A percentile compares a stretch with the other conserved stretches of the same genome.
phyloP scores from a whole-genome alignment of 2,329 filamentous ascomycete genomes.

The Macroventuria anomochaeta region DNA sequence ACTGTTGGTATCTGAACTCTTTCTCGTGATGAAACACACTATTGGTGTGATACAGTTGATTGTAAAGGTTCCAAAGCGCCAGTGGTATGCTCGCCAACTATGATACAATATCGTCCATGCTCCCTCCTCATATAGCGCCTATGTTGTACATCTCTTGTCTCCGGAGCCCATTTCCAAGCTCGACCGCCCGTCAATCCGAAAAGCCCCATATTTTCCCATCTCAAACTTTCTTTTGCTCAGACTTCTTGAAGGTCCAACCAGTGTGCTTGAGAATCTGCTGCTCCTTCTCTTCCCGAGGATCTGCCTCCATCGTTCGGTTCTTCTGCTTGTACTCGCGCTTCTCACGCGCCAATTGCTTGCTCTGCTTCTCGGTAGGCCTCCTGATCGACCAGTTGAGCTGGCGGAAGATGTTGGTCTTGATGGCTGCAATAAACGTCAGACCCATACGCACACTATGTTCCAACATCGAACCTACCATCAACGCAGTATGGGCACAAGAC shows the following conservation, averaged over 20 bases:
- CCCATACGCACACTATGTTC: background rate
- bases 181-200: too few species aligned
- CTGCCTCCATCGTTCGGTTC: constrained; percentile 24
- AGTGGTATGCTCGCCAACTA: constrained; percentile 32
- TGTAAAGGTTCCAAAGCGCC: constrained; percentile 20
- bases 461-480: constrained; percentile 64
- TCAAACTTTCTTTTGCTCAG: background rate
- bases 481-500: constrained; percentile 87
- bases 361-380: constrained; percentile 37
- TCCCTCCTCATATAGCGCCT: constrained; percentile 1
- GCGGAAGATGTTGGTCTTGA: constrained; percentile 46
- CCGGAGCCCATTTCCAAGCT: background rate
- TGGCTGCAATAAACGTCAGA: constrained; percentile 27
- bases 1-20: background rate
- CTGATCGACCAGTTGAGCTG: constrained; percentile 36
- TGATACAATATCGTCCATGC: constrained; percentile 22
- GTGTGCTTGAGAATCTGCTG: constrained; percentile 38
- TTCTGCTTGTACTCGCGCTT: constrained; percentile 22
- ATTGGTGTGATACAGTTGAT: constrained; percentile 2
- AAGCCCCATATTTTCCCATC: too few species aligned
- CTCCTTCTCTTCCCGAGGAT: constrained; percentile 37
- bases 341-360: constrained; percentile 38
- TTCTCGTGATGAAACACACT: background rate
- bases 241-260: constrained; percentile 31
- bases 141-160: constrained; percentile 11